Conservation (phyloP, 192 early-diverging fungal genomes). For the Coemansia sp. region DNA sequence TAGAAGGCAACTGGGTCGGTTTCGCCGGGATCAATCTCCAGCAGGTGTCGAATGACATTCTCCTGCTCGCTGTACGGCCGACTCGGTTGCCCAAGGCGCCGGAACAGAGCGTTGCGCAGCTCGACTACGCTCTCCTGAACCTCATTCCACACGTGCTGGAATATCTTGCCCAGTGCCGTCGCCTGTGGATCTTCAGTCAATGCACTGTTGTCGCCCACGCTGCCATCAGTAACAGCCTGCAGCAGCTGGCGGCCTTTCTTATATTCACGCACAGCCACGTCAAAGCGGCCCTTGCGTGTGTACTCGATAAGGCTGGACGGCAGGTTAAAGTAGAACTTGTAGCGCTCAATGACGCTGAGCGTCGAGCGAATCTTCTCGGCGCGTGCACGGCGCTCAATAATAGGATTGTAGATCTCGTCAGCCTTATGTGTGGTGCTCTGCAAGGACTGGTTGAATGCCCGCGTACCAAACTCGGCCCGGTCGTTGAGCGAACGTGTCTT, state of each 20-base stretch:
- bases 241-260: slow-evolving; percentile 89
- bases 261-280: slow-evolving; percentile 91
- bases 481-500: slow-evolving; percentile 78
- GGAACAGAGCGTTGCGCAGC: slow-evolving; percentile 71
- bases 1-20: slow-evolving; percentile 87
- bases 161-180: slow-evolving; percentile 66
- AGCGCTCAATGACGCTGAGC: slow-evolving; percentile 87
- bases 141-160: slow-evolving; percentile 94
- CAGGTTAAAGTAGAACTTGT: slow-evolving; percentile 97
- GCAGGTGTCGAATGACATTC: slow-evolving; percentile 73
- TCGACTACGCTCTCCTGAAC: slow-evolving; percentile 79
- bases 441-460: slow-evolving; percentile 65
- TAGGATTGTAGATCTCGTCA: slow-evolving; percentile 79
- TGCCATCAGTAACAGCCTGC: slow-evolving; percentile 54
- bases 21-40: slow-evolving; percentile 62
- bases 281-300: slow-evolving; percentile 83
- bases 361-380: slow-evolving; percentile 91
- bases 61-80: slow-evolving; percentile 86
- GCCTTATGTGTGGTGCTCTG: slow-evolving; percentile 69
- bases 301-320: slow-evolving; percentile 83
- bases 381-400: slow-evolving; percentile 79
- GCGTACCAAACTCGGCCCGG: slow-evolving; percentile 77
- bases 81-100: slow-evolving; percentile 73
- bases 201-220: slow-evolving; percentile 16
- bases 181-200: slow-evolving; percentile 22